Evolutionary conservation across 176 grass and related monocot genomes (phyloP).

Genomic region (Panicum miliaceum): DNA sequence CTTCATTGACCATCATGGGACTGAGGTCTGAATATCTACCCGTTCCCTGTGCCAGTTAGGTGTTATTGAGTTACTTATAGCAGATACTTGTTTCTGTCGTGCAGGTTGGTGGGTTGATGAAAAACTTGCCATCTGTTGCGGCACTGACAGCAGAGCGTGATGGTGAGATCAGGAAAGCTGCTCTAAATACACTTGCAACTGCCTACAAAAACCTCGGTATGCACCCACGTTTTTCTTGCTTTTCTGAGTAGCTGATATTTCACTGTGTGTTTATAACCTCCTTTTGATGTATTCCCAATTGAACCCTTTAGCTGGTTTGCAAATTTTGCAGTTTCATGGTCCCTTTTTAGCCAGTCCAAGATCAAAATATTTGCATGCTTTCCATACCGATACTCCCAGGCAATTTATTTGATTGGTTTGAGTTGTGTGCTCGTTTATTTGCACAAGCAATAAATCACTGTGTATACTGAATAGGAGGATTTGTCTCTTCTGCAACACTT

Average conservation of each 20-base stretch:
- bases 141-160: conserved; percentile 89
- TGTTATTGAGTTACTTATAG: conserved; percentile 16
- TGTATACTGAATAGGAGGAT: background rate
- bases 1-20: conserved; percentile 82
- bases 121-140: conserved; percentile 93
- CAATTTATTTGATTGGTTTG: background rate
- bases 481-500: background rate
- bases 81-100: conserved; percentile 29
- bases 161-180: conserved; percentile 96
- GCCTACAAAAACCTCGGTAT: conserved; percentile 96
- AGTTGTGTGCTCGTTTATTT: background rate
- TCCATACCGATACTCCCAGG: background rate
- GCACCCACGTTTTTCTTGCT: background rate
- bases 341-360: background rate
- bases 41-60: background rate
- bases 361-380: background rate
- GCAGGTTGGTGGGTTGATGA: conserved; percentile 96
- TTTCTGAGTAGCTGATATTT: conserved; percentile 2
- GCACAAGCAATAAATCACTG: background rate
- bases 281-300: background rate
- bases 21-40: conserved; percentile 62
- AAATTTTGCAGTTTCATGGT: background rate
- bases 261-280: background rate
- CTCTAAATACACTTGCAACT: conserved; percentile 95
- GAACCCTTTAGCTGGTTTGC: background rate